These are phyloP conservation scores for Cinchona pubescens DNA, from an alignment of 257 asterid species.

Conservation along the genomic window DNA sequence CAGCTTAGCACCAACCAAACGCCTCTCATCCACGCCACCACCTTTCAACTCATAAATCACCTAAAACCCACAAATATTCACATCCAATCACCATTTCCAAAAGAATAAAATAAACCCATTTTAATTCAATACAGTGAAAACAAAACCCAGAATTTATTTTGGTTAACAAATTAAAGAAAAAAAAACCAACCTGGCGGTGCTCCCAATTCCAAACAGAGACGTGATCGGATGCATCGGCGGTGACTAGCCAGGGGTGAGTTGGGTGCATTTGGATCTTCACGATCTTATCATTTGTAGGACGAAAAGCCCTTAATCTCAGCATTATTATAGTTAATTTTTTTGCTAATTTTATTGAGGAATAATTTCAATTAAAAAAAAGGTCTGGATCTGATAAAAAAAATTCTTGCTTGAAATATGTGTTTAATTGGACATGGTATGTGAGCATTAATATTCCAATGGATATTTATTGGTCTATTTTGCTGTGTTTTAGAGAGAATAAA, in stretches of 20 bases:
- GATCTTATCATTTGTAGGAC: constrained; percentile 93
- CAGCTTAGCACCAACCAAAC: constrained; percentile 94
- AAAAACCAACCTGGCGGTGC: constrained; percentile 75
- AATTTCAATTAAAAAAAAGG: not conserved
- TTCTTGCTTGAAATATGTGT: not conserved
- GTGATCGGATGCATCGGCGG: constrained; percentile 97
- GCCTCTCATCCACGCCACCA: constrained; percentile 97
- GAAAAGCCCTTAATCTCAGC: constrained; percentile 85
- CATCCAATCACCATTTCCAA: not conserved
- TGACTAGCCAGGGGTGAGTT: constrained; percentile 98
- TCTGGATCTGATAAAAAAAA: constrained; percentile 22
- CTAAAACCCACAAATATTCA: constrained; percentile 27
- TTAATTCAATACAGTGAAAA: not conserved
- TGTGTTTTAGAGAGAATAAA: not conserved
- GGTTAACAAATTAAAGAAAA: not conserved
- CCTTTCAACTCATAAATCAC: constrained; percentile 96
- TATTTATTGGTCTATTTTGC: not conserved
- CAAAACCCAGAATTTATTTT: not conserved
- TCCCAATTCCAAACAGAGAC: constrained; percentile 99
- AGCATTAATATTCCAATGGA: constrained; percentile 6
- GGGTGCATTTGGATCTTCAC: constrained; percentile 97
- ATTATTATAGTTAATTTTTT: constrained; percentile 25
- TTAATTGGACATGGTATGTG: not conserved
- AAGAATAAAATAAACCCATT: not conserved
- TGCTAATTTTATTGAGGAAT: not conserved